These are phyloP conservation scores for Fusarium pseudoanthophilum DNA, from an alignment of 2,329 filamentous ascomycete species.

Conservation along the genomic window DNA sequence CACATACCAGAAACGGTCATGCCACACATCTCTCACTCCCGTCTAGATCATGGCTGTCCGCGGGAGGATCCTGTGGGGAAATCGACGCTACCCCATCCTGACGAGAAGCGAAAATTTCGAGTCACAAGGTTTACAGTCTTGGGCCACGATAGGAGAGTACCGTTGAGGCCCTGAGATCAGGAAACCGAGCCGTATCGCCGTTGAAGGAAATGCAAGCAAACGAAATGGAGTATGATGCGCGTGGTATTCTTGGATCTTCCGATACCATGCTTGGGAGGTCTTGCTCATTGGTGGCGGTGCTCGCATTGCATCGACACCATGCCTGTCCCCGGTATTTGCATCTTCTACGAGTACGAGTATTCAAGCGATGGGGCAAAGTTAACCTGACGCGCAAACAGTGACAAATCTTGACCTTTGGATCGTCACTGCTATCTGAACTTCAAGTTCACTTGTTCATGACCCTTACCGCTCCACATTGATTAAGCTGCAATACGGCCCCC, in stretches of 20 bases:
- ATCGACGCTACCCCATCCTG: conserved; percentile 41
- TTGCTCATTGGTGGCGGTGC: conserved; percentile 14
- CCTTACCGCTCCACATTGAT: conserved; percentile 30
- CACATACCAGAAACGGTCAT: conserved; percentile 14
- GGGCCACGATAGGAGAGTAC: conserved; percentile 38
- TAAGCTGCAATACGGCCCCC: conserved; percentile 25
- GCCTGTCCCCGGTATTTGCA: conserved; percentile 31
- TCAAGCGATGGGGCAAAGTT: conserved; percentile 4
- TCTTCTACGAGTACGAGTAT: conserved; percentile 13
- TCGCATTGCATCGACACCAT: conserved; percentile 20
- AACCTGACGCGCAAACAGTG: background rate
- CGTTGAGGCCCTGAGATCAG: conserved; percentile 35
- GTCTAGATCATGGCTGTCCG: conserved; percentile 15
- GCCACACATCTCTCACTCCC: conserved; percentile 8
- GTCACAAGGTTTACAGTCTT: conserved; percentile 39
- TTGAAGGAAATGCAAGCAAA: conserved; percentile 2
- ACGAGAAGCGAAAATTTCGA: conserved; percentile 35
- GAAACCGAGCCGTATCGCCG: conserved; percentile 12
- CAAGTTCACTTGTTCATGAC: background rate
- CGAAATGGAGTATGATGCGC: conserved; percentile 3
- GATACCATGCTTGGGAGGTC: background rate
- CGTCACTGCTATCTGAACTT: background rate
- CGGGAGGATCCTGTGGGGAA: conserved; percentile 42
- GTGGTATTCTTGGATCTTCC: background rate
- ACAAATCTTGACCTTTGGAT: background rate